phyloP scores from a whole-genome alignment of 2,329 filamentous ascomycete species.

The Arachnomyces sp. region DNA sequence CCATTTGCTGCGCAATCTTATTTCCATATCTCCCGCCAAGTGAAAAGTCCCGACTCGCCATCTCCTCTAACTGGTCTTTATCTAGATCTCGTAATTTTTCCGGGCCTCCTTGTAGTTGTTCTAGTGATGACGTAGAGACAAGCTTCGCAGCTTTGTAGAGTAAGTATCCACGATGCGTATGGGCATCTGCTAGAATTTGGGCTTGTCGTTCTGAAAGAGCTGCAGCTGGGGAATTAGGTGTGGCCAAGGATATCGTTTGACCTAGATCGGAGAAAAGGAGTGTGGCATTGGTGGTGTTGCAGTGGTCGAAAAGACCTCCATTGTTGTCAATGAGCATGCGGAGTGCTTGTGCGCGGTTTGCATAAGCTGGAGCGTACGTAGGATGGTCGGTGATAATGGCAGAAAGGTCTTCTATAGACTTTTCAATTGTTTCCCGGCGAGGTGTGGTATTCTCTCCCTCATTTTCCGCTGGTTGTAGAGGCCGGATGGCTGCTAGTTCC shows the following conservation, averaged over 20 bases:
- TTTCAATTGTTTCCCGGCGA: slow-evolving; percentile 19
- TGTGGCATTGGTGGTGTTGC: slow-evolving; percentile 13
- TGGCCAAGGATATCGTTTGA: slow-evolving; percentile 39
- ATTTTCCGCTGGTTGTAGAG: slow-evolving; percentile 18
- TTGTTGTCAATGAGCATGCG: slow-evolving; percentile 29
- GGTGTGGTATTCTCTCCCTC: slow-evolving; percentile 11
- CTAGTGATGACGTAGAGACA: slow-evolving; percentile 2
- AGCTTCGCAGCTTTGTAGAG: slow-evolving; percentile 30
- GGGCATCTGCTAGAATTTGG: slow-evolving; percentile 44
- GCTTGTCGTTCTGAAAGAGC: slow-evolving; percentile 41
- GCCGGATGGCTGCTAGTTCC: slow-evolving; percentile 34
- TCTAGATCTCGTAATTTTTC: slow-evolving; percentile 25
- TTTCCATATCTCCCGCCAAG: slow-evolving; percentile 49
- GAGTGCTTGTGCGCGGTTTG: slow-evolving; percentile 47
- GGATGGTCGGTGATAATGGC: slow-evolving; percentile 36
- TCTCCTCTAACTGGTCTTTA: slow-evolving; percentile 43
- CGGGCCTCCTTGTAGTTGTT: slow-evolving; percentile 13
- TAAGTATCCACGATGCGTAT: slow-evolving; percentile 46
- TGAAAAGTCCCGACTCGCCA: slow-evolving; percentile 48
- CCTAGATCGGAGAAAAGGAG: slow-evolving; percentile 31
- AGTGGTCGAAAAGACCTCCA: slow-evolving; percentile 19
- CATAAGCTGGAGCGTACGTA: slow-evolving; percentile 46
- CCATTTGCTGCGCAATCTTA: slow-evolving; percentile 48
- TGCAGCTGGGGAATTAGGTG: slow-evolving; percentile 30
- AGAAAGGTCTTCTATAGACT: slow-evolving; percentile 32